phyloP scores from a whole-genome alignment of 306 rosid genomes.

The Erythrophleum fordii region DNA sequence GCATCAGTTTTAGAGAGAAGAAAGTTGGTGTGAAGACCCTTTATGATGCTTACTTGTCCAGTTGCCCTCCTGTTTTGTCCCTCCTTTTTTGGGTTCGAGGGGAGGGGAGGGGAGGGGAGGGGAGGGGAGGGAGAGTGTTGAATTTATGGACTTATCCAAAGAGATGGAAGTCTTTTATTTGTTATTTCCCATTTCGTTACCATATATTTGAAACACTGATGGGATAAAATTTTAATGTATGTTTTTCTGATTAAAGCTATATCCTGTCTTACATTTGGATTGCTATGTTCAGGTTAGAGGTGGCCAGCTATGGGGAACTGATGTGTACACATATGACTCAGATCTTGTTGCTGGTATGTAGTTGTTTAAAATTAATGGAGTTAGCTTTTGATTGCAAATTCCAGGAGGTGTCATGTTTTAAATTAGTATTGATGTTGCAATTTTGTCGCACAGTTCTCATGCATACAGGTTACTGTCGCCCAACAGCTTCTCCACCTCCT shows the following conservation, averaged over 20 bases:
- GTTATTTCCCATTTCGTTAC: slow-evolving; percentile 8
- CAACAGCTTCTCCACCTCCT: slow-evolving; percentile 93
- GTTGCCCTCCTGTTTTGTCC: too few relatives aligned
- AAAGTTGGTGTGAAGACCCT: neutral
- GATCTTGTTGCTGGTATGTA: slow-evolving; percentile 96
- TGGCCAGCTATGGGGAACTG: slow-evolving; percentile 98
- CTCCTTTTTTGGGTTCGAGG: neutral
- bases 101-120: neutral
- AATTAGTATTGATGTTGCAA: slow-evolving; percentile 41
- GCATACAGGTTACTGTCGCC: slow-evolving; percentile 99
- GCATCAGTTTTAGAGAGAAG: neutral
- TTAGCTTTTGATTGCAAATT: slow-evolving; percentile 30
- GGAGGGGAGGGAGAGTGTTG: neutral
- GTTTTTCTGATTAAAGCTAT: slow-evolving; percentile 4
- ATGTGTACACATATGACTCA: slow-evolving; percentile 91
- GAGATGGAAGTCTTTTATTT: slow-evolving; percentile 33
- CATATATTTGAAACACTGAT: slow-evolving; percentile 7
- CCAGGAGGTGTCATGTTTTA: slow-evolving; percentile 16
- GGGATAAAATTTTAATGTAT: neutral
- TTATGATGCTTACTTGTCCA: neutral
- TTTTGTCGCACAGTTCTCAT: slow-evolving; percentile 75
- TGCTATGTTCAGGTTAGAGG: slow-evolving; percentile 82
- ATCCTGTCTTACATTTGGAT: slow-evolving; percentile 24
- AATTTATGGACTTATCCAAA: neutral
- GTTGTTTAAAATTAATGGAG: neutral